These are phyloP conservation scores for Pyrenula massariospora DNA, from an alignment of 495 filamentous ascomycete species.

Conservation along the genomic window DNA sequence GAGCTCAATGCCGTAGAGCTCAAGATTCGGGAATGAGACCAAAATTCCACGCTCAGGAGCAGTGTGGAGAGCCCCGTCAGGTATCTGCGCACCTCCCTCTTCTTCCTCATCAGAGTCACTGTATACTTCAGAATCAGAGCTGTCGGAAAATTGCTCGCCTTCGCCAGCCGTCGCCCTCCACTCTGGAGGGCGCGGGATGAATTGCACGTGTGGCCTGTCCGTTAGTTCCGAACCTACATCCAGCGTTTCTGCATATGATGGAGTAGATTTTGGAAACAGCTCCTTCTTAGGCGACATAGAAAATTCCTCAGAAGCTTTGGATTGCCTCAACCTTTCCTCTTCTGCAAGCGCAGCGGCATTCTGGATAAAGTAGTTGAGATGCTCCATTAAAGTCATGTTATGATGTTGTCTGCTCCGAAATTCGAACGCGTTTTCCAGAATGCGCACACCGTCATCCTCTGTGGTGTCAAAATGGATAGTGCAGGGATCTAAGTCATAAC, in stretches of 20 bases:
- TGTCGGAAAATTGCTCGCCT: conserved; percentile 23
- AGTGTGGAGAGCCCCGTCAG: conserved; percentile 6
- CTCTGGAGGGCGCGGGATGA: conserved; percentile 74
- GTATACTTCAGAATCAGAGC: conserved; percentile 28
- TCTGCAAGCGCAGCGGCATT: conserved; percentile 58
- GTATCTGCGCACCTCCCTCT: conserved; percentile 27
- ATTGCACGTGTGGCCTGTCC: conserved; percentile 53
- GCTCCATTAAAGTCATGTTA: conserved; percentile 55
- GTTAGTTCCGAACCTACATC: conserved; percentile 12
- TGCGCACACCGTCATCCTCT: conserved; percentile 43
- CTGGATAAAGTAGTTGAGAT: conserved; percentile 65
- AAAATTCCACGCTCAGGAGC: conserved; percentile 54
- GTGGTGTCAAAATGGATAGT: conserved; percentile 54
- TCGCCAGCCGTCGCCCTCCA: conserved; percentile 43
- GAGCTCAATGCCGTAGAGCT: conserved; percentile 72
- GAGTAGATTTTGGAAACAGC: conserved; percentile 5
- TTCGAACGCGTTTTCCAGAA: conserved; percentile 54
- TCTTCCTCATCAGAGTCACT: conserved; percentile 34
- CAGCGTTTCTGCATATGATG: not conserved
- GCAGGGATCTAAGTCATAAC: conserved; percentile 64
- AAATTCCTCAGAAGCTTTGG: conserved; percentile 12
- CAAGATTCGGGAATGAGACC: conserved; percentile 71
- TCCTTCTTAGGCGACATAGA: conserved; percentile 4
- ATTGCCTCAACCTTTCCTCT: conserved; percentile 12
- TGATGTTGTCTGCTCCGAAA: conserved; percentile 42